Conservation (phyloP, 1,284 basidiomycete genomes). For the Cutaneotrichosporon sp. region DNA sequence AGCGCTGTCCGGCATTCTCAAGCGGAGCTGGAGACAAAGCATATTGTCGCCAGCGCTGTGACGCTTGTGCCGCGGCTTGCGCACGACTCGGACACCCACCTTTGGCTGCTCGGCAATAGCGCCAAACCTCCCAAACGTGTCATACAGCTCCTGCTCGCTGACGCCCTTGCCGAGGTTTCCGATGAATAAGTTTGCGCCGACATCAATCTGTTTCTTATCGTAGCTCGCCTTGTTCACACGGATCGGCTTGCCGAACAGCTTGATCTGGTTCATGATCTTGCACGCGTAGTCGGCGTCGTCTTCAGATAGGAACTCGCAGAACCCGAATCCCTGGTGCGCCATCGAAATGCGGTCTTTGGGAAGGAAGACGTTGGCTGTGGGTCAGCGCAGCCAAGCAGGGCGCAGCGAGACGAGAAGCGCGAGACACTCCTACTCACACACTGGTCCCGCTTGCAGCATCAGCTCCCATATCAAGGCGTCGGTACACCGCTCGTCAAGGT, state of each 20-base stretch:
- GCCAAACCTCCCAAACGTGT: constrained; percentile 93
- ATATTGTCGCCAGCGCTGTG: too few relatives aligned
- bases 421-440: too few relatives aligned
- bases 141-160: constrained; percentile 86
- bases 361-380: constrained; percentile 89
- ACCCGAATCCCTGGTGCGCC: constrained; percentile 97
- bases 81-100: too few relatives aligned
- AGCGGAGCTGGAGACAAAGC: too few relatives aligned
- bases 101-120: constrained; percentile 90
- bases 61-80: too few relatives aligned
- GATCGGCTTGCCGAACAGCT: constrained; percentile 96
- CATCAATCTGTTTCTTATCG: constrained; percentile 95
- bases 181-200: constrained; percentile 95
- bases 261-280: constrained; percentile 99
- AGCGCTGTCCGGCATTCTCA: background rate
- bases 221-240: constrained; percentile 97
- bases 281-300: constrained; percentile 98
- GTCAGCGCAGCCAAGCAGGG: constrained; percentile 6
- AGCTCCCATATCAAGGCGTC: constrained; percentile 97
- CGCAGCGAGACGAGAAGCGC: too few relatives aligned
- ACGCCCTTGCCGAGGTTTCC: constrained; percentile 91
- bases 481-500: constrained; percentile 88
- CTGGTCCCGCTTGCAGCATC: constrained; percentile 96
- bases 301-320: constrained; percentile 97
- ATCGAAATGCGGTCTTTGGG: constrained; percentile 99